Evolutionary conservation across 139 green algal species (phyloP), one percentile per base, ranked within the genome.

Genomic region (Nannochloris sp.): DNA sequence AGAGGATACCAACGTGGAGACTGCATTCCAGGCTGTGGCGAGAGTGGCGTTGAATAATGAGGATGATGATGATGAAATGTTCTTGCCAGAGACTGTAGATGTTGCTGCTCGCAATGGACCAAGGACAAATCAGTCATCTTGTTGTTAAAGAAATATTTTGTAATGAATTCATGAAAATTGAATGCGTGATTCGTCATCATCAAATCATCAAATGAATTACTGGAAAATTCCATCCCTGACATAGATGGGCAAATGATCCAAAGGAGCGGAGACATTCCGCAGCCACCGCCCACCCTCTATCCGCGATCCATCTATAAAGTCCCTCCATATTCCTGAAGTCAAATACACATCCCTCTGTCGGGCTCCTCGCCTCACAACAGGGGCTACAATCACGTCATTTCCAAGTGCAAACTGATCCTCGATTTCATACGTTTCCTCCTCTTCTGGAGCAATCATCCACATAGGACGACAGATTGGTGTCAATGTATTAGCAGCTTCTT

Each of bases 1-100:
- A 82, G 89, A 95, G 56, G 87, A 95, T 71, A 79, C 87, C 58
- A 96, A 97, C 56, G 91, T 98, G 29, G 89, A 95, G 36, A 69
- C 73, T 2, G 93, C 91, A 0, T 98, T 98, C 75, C 79, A 85
- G 30, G 85, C 79, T 61, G 94, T 97, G 36, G 91, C 92, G 1
- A 77, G 84, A 37, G 92, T 93, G 57, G 93, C 93, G 1, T 76
- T 99, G 37, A 84, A 84, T 31, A 93, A 96, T 58, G 91, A 97
- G 63, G 76, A 85, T 20, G 87, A 93, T 66, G 50, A 30, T 23
- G 93, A 99, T 56, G 93, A 97, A 31, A 50, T 72, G 56, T 97
- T 91, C 64, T 72, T 95, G 11, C 89, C 91, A 6, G 91, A 97
- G 40, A 95, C 85, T 0, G 82, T 97, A 49, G 89, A 97, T 72